A percentile compares a stretch with the other conserved stretches of the same genome.
Conservation (phyloP, 371 early-diverging fungal species). For the Mucor piriformis region DNA sequence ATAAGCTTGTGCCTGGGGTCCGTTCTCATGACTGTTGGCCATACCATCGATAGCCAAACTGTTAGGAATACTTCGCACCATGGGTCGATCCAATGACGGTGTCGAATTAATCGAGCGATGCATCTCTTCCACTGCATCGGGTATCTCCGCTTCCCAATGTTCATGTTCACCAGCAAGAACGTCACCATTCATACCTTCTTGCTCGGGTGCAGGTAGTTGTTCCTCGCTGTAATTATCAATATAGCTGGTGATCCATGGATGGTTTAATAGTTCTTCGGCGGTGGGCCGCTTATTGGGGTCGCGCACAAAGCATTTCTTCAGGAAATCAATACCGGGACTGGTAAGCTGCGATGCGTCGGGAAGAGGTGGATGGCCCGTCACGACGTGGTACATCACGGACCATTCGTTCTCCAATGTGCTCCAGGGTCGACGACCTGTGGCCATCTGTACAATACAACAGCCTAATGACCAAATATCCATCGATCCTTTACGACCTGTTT, state of each 20-base stretch:
- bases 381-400: conserved; percentile 90
- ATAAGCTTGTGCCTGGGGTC: conserved; percentile 46
- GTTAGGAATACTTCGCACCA: conserved; percentile 43
- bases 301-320: conserved; percentile 79
- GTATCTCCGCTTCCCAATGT: neutral
- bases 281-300: conserved; percentile 75
- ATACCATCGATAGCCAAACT: conserved; percentile 43
- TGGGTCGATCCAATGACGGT: conserved; percentile 35
- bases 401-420: conserved; percentile 90
- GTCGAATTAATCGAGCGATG: conserved; percentile 28
- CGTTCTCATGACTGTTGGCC: conserved; percentile 32
- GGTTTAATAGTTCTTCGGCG: conserved; percentile 73
- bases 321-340: conserved; percentile 71
- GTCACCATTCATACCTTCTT: conserved; percentile 12
- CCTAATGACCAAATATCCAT: conserved; percentile 96
- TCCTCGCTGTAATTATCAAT: conserved; percentile 38
- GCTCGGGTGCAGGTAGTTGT: neutral
- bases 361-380: conserved; percentile 72
- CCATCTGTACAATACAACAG: conserved; percentile 95
- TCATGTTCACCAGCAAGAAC: neutral
- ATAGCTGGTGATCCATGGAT: conserved; percentile 71
- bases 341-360: conserved; percentile 71
- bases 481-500: conserved; percentile 74
- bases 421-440: conserved; percentile 93
- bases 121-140: neutral